Evolutionary conservation across 2,329 filamentous ascomycete species (phyloP).

Genomic region (Orbilia oligospora): DNA sequence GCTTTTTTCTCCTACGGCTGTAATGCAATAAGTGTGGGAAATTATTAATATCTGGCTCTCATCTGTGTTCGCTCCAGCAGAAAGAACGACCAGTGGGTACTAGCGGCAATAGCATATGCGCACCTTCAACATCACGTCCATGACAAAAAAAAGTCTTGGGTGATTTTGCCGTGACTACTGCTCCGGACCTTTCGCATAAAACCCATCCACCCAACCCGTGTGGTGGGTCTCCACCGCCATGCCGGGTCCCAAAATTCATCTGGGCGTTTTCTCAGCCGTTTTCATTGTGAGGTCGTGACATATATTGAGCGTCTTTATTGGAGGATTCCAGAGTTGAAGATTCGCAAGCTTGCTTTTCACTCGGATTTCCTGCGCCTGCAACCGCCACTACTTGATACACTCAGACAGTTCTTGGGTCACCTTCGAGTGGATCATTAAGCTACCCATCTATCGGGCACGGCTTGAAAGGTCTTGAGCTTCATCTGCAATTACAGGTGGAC

Average conservation of each 20-base stretch:
- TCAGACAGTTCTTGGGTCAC: slow-evolving; percentile 19
- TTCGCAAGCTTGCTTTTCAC: slow-evolving; percentile 3
- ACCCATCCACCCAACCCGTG: slow-evolving; percentile 31
- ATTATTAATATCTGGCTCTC: slow-evolving; percentile 38
- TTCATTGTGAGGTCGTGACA: slow-evolving; percentile 39
- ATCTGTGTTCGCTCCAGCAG: slow-evolving; percentile 27
- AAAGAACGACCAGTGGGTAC: slow-evolving; percentile 23
- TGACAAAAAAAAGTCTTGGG: slow-evolving; percentile 29
- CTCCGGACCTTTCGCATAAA: slow-evolving; percentile 37
- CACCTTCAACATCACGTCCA: slow-evolving; percentile 30
- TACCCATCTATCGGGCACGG: slow-evolving; percentile 2
- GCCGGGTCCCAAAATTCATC: slow-evolving; percentile 38
- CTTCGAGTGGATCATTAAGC: slow-evolving; percentile 20
- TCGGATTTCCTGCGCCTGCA: slow-evolving; percentile 14
- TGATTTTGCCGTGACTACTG: slow-evolving; percentile 46
- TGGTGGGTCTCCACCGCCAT: slow-evolving; percentile 45
- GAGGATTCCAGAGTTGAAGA: slow-evolving; percentile 22
- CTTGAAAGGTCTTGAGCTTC: slow-evolving; percentile 19
- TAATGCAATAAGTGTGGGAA: slow-evolving; percentile 47
- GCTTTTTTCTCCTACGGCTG: slow-evolving; percentile 22
- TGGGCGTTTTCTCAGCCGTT: slow-evolving; percentile 40
- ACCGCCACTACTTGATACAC: slow-evolving; percentile 35
- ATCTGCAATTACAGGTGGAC: slow-evolving; percentile 18
- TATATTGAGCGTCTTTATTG: slow-evolving; percentile 43
- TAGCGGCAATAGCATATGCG: slow-evolving; percentile 27